Percentiles rank a stretch among this genome's conserved stretches.
phyloP scores from a whole-genome alignment of 345 rosid species.

The Salix caprea region DNA sequence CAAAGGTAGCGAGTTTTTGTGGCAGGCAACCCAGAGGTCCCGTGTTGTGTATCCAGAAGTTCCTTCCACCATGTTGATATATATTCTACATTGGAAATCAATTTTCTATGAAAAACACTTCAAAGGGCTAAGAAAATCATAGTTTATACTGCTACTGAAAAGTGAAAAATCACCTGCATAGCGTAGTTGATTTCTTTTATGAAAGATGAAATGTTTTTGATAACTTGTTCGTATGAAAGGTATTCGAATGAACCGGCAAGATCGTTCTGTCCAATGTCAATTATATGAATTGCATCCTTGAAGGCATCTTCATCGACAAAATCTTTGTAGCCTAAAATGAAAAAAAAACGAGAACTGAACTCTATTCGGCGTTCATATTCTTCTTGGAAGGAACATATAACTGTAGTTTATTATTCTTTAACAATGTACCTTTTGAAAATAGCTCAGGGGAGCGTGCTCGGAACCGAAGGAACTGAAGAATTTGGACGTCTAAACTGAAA shows the following conservation, averaged over 20 bases:
- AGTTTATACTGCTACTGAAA: background rate
- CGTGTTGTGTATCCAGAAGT: constrained; percentile 64
- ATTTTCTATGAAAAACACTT: background rate
- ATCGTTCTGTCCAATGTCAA: constrained; percentile 75
- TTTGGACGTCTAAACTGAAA: constrained; percentile 36
- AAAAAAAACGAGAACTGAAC: background rate
- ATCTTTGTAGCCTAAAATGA: constrained; percentile 28
- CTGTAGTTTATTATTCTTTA: no score
- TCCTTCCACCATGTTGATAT: constrained; percentile 51
- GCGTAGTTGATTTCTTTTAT: constrained; percentile 48
- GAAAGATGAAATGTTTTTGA: constrained; percentile 43
- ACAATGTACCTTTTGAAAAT: constrained; percentile 17
- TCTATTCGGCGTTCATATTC: background rate
- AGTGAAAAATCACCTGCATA: constrained; percentile 32
- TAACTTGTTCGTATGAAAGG: constrained; percentile 36
- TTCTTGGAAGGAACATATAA: no score
- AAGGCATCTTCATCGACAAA: constrained; percentile 41
- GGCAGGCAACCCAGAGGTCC: constrained; percentile 77
- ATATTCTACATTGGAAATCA: constrained; percentile 25
- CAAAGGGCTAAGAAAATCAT: background rate
- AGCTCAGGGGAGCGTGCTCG: constrained; percentile 37
- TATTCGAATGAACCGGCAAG: constrained; percentile 31
- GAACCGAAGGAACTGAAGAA: constrained; percentile 40
- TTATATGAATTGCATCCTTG: constrained; percentile 46
- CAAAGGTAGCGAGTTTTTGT: constrained; percentile 34